phyloP scores from a whole-genome alignment of 2,329 filamentous ascomycete genomes.

The Colletotrichum salicis region DNA sequence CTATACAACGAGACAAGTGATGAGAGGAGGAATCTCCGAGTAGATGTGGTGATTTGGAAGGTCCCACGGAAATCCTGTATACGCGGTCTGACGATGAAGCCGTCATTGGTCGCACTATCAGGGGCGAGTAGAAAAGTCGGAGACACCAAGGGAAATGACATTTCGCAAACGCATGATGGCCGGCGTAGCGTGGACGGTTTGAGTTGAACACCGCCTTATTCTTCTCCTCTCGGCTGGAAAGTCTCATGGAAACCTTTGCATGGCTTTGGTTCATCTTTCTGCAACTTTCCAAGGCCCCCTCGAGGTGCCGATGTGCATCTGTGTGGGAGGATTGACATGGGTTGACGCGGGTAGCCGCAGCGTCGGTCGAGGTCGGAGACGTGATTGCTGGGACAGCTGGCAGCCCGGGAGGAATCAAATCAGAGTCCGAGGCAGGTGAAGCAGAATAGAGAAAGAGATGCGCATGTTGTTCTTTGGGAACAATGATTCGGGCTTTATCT shows the following conservation, averaged over 20 bases:
- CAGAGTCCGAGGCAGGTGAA: neutral
- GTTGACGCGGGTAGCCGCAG: conserved; percentile 20
- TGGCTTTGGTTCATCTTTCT: neutral
- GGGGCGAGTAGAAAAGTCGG: neutral
- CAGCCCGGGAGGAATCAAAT: neutral
- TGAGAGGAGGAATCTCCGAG: neutral
- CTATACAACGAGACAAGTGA: conserved; percentile 4
- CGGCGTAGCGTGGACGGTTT: neutral
- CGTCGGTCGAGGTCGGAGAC: conserved; percentile 19
- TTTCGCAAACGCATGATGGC: neutral
- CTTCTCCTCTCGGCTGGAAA: neutral
- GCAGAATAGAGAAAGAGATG: neutral
- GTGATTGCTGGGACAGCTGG: conserved; percentile 21
- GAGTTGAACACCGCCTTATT: conserved; percentile 17
- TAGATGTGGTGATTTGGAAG: neutral
- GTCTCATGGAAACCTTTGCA: conserved; percentile 3
- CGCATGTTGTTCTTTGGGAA: neutral
- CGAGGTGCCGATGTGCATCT: conserved; percentile 20
- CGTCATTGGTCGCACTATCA: conserved; percentile 15
- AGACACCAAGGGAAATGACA: neutral
- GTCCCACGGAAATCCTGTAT: neutral
- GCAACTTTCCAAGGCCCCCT: conserved; percentile 21
- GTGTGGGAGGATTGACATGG: conserved; percentile 26
- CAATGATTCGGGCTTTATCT: neutral
- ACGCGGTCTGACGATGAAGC: neutral